Evolutionary conservation across 306 rosid species (phyloP), one percentile per base, ranked within the genome.

Genomic region (Casuarina glauca): DNA sequence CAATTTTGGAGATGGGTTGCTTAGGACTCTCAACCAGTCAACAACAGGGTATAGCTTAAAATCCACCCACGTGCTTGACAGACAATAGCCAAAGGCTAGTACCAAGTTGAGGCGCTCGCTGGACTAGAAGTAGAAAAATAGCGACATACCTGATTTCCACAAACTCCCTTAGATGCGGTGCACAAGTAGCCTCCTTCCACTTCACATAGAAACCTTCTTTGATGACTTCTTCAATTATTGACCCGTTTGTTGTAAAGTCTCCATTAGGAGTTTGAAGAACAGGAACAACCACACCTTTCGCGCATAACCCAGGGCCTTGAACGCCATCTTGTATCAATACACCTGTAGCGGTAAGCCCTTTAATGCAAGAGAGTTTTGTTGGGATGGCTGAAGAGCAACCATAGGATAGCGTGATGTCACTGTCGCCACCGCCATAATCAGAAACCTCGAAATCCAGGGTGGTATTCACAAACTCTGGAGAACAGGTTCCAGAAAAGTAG

Each of bases 341-440:
- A 26, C 32, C 32, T 26, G 32, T 26, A 26, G 32, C 32, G 32
- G 32, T 26, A 26, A 26, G 32, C 32, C 32, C 32, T 26, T 26
- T 26, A 26, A 26, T 26, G 32, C 32, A 26, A 26, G 32, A 26
- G 32, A 26, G 32, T 26, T 26, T 0, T 26, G 32, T 26, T 26
- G 32, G 32, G 32, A 26, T 26, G 32, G 32, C 32, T 26, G 32
- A 26, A 26, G 32, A 26, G 32, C 32, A 26, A 0, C 61, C 81
- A 70, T 88, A 88, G 7, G 69, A 35, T 4, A 88, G 58, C 0
- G 81, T 87, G 4, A 90, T 61, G 42, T 87, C 74, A 0, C 16
- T 15, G 3, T 80, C 69, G 10, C 4, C 66, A 8, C 66, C 1
- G 2, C 20, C 78, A 17, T 50, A 72, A 9, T 79, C 76, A 57